Percentiles rank a stretch among this genome's conserved stretches.
These are phyloP conservation scores for Fraxinus cuspidata DNA, from an alignment of 257 asterid genomes.

Conservation along the genomic window DNA sequence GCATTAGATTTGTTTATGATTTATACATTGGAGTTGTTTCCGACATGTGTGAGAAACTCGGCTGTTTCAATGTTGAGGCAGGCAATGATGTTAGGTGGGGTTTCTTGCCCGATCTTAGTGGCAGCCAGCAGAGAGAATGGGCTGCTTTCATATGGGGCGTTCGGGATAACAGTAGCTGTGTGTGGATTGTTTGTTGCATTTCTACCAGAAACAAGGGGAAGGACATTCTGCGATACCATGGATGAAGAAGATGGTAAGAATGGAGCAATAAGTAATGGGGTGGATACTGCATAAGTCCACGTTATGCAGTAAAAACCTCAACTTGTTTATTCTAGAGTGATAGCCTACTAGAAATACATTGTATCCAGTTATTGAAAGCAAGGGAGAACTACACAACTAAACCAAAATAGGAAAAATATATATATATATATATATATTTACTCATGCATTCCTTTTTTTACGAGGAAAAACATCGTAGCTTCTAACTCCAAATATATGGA, in stretches of 20 bases:
- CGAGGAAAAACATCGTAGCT: no score
- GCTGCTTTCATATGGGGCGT: constrained; percentile 25
- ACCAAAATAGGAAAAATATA: no score
- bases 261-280: not conserved
- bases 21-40: constrained; percentile 36
- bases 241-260: constrained; percentile 37
- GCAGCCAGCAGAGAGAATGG: constrained; percentile 28
- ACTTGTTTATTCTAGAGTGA: no score
- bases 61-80: constrained; percentile 36
- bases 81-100: constrained; percentile 39
- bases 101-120: constrained; percentile 34
- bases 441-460: no score
- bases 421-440: no score
- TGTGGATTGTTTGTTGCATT: constrained; percentile 30
- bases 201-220: constrained; percentile 40
- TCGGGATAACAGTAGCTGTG: constrained; percentile 24
- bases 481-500: no score
- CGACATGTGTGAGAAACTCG: constrained; percentile 34
- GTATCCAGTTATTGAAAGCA: no score
- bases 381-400: no score
- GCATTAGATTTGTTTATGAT: constrained; percentile 34
- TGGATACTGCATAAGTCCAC: not conserved
- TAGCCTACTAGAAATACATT: no score
- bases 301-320: no score
- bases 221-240: constrained; percentile 34